Evolutionary conservation across 345 rosid genomes (phyloP), one percentile per base, ranked within the genome.

Genomic region (Rubroshorea leprosula): DNA sequence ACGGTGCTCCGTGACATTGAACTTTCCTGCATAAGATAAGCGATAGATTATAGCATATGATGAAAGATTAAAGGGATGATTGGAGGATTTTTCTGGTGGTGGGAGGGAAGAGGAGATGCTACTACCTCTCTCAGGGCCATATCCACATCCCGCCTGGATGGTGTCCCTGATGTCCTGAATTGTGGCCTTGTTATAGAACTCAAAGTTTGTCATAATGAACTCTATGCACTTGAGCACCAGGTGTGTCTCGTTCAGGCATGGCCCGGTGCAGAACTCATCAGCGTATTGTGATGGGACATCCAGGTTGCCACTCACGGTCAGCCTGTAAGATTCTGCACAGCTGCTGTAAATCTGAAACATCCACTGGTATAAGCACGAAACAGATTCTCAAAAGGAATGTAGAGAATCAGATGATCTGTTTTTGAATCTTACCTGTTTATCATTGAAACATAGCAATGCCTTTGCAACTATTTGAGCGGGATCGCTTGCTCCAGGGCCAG

Each of bases 361-460:
- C n/a, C n/a, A n/a, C n/a, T 56, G n/a, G n/a, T n/a, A n/a, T n/a
- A n/a, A n/a, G n/a, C n/a, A n/a, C n/a, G n/a, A n/a, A n/a, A n/a
- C n/a, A n/a, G n/a, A n/a, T n/a, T n/a, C n/a, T n/a, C n/a, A n/a
- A n/a, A n/a, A n/a, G n/a, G n/a, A n/a, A n/a, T n/a, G n/a, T n/a
- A n/a, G n/a, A n/a, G n/a, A n/a, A n/a, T n/a, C n/a, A n/a, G n/a
- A n/a, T n/a, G n/a, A n/a, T n/a, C n/a, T n/a, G 6, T 13, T 17
- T 7, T 7, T 1, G 35, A 44, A 7, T 43, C 75, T 76, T 65
- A 89, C 99, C 66, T 69, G 51, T 76, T 71, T 85, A 19, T 89
- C 74, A 64, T 78, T 78, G 49, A 93, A 83, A 71, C 99, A 89
- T 39, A 74, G 66, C 84, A 89, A 61, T 21, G 99, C 99, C 70